These are phyloP conservation scores for Purpureocillium lavendulum DNA, from an alignment of 2,329 filamentous ascomycete species.

Conservation along the genomic window DNA sequence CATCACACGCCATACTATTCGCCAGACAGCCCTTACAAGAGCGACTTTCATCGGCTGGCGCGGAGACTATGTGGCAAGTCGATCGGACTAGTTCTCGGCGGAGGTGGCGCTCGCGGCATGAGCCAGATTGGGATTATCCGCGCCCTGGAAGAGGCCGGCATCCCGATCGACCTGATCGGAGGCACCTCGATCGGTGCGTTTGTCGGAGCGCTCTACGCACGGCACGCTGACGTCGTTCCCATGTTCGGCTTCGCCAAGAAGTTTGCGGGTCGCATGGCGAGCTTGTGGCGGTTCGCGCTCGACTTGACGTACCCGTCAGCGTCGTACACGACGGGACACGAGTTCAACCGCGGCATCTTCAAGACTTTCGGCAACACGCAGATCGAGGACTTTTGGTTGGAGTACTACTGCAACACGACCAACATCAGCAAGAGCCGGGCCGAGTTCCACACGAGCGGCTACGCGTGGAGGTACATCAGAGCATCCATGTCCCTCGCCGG, in stretches of 20 bases:
- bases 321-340: conserved; percentile 95
- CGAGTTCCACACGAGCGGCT: conserved; percentile 92
- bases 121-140: conserved; percentile 90
- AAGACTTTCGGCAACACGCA: conserved; percentile 96
- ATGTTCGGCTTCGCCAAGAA: conserved; percentile 97
- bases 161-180: conserved; percentile 90
- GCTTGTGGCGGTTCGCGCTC: conserved; percentile 95
- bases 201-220: conserved; percentile 88
- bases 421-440: conserved; percentile 92
- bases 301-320: conserved; percentile 94
- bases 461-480: conserved; percentile 94
- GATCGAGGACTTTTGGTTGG: conserved; percentile 98
- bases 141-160: conserved; percentile 90
- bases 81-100: conserved; percentile 86
- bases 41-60: conserved; percentile 90
- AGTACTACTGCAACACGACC: conserved; percentile 98
- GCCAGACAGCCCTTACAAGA: conserved; percentile 86
- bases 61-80: conserved; percentile 87
- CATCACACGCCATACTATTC: conserved; percentile 84
- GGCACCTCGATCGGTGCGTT: conserved; percentile 96
- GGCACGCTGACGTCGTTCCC: conserved; percentile 91
- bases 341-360: conserved; percentile 98
- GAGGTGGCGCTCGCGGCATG: conserved; percentile 86
- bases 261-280: conserved; percentile 96
- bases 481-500: conserved; percentile 96